Evolutionary conservation across 2,329 filamentous ascomycete genomes (phyloP).

Genomic region (Chaetomium globosum): DNA sequence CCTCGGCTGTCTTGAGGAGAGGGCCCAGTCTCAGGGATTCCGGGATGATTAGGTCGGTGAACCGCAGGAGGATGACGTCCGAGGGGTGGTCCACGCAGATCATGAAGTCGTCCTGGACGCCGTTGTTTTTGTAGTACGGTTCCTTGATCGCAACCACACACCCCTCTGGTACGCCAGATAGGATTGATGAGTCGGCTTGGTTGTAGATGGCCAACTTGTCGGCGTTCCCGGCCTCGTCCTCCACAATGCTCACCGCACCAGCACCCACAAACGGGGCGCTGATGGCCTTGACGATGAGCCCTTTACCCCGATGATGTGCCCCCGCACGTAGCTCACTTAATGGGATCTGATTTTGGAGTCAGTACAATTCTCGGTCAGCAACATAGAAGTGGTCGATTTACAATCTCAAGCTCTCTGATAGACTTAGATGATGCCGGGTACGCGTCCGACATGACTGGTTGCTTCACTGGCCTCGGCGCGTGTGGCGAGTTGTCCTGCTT

Average conservation of each 20-base stretch:
- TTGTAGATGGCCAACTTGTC: constrained; percentile 47
- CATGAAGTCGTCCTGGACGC: constrained; percentile 39
- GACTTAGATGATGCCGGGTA: constrained; percentile 39
- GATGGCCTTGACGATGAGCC: constrained; percentile 40
- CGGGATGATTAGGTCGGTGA: constrained; percentile 41
- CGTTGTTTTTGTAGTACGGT: constrained; percentile 44
- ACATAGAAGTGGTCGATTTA: constrained; percentile 16
- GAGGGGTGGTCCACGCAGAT: constrained; percentile 45
- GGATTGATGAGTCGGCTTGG: constrained; percentile 42
- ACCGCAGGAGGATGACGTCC: constrained; percentile 41
- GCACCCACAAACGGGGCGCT: constrained; percentile 42
- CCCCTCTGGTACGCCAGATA: constrained; percentile 41
- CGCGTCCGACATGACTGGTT: constrained; percentile 36
- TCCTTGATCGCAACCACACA: constrained; percentile 44
- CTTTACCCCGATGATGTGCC: constrained; percentile 43
- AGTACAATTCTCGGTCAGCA: background rate
- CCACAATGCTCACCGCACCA: constrained; percentile 43
- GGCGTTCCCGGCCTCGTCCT: constrained; percentile 43
- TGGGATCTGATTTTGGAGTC: constrained; percentile 35
- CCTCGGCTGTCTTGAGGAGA: constrained; percentile 31
- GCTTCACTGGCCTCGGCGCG: constrained; percentile 40
- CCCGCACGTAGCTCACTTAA: constrained; percentile 41
- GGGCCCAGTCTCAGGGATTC: constrained; percentile 35
- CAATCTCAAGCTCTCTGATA: constrained; percentile 39
- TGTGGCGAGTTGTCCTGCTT: constrained; percentile 35